Evolutionary conservation across 2,329 filamentous ascomycete genomes (phyloP), one percentile per base, ranked within the genome.

Genomic region (Talaromyces rugulosus): DNA sequence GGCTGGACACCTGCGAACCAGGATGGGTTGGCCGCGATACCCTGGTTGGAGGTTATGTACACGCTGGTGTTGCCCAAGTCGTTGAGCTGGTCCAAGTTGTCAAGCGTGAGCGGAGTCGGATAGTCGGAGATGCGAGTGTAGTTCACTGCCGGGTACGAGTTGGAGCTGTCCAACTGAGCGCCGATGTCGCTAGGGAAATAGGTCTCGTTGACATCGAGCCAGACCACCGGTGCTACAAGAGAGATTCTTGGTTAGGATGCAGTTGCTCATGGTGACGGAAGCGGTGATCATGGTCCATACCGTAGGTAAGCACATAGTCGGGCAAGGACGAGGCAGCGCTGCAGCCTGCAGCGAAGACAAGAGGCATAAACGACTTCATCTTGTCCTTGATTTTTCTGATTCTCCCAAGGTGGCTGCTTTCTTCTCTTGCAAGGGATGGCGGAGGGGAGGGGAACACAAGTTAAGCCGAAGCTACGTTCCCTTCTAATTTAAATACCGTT

Each of bases 1-100:
- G 87, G 86, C 6, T 73, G 76, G 0, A 83, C 80, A 23, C 87
- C 87, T 33, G 78, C 67, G 51, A 84, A 76, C 80, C 80, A 85
- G 8, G 70, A 50, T 3, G 75, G 74, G 16, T 62, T 62, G 5
- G 72, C 76, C 55, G 77, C 74, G 9, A 83, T 79, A 16, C 82
- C 81, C 50, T 80, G 73, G 14, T 74, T 73, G 3, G 81, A 81
- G 0, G 82, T 83, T 8, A 85, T 68, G 62, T 78, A 84, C 6
- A 84, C 76, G 56, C 79, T 75, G 0, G 67, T 70, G 36, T 81
- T 80, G 0, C 78, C 80, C 59, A 76, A 70, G 4, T 63, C 56
- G 63, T 84, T 83, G 11, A 85, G 73, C 3, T 67, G 63, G 64
- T 81, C 73, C n/a, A 85, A 73, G 58, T 83, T 83, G 33, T 79